Conservation (phyloP, 2,329 filamentous ascomycete species). For the Scedosporium aurantiacum region DNA sequence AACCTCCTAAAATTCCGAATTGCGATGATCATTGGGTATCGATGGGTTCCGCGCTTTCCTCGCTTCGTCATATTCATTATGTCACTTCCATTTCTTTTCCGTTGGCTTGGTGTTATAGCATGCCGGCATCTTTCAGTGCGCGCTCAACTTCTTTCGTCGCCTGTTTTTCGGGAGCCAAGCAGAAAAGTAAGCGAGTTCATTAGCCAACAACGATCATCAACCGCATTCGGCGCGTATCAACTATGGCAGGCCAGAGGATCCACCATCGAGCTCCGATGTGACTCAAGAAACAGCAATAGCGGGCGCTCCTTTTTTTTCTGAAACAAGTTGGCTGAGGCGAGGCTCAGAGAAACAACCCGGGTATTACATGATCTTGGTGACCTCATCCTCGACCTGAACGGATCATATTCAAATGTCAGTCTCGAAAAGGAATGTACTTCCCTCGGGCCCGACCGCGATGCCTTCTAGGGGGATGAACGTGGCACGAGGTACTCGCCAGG, state of each 20-base stretch:
- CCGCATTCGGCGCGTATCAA: background rate
- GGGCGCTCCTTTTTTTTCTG: background rate
- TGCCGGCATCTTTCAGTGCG: constrained; percentile 27
- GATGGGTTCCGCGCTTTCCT: background rate
- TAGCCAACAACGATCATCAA: constrained; percentile 5
- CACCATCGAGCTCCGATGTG: background rate
- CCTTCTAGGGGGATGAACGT: constrained; percentile 6
- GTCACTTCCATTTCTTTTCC: background rate
- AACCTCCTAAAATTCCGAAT: background rate
- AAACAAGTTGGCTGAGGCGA: background rate
- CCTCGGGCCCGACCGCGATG: constrained; percentile 35
- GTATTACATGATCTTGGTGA: constrained; percentile 77
- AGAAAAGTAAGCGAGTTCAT: constrained; percentile 6
- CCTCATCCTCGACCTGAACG: constrained; percentile 74
- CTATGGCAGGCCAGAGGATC: background rate
- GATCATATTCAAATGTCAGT: constrained; percentile 17
- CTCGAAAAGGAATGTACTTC: background rate
- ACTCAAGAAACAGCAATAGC: background rate
- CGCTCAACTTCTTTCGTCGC: constrained; percentile 21
- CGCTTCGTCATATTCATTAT: background rate
- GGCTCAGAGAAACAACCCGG: constrained; percentile 9
- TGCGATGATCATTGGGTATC: background rate
- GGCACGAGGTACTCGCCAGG: constrained; percentile 2
- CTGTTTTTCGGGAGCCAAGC: constrained; percentile 1
- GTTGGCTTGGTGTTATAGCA: constrained; percentile 21